Conservation (phyloP, 352 stramenopile genomes). For the Thraustotheca clavata region DNA sequence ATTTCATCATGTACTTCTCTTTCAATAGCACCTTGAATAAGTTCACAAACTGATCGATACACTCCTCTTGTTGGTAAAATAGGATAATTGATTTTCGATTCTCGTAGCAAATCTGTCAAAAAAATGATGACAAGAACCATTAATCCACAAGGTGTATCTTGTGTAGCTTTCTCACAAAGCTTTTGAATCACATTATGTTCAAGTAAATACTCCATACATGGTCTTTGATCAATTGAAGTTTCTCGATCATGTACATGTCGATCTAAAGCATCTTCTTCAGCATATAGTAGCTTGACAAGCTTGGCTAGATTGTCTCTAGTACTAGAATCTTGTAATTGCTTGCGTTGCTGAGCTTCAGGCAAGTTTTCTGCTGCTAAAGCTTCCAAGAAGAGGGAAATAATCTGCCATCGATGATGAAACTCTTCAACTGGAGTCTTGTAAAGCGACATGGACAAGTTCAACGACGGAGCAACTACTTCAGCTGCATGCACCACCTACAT, state of each 20-base stretch:
- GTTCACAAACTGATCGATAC: constrained; percentile 65
- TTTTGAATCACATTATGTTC: constrained; percentile 77
- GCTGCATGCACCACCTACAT: constrained; percentile 52
- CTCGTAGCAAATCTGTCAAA: constrained; percentile 62
- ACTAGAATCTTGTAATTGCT: constrained; percentile 65
- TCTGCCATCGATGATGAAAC: constrained; percentile 80
- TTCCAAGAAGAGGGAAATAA: constrained; percentile 66
- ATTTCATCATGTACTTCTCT: constrained; percentile 74
- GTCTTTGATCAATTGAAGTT: constrained; percentile 20
- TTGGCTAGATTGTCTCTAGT: constrained; percentile 77
- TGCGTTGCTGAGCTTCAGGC: constrained; percentile 59
- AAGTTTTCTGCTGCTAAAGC: constrained; percentile 55
- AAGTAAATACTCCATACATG: constrained; percentile 66
- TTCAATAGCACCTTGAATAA: constrained; percentile 70
- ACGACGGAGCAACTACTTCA: constrained; percentile 62
- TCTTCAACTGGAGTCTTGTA: constrained; percentile 78
- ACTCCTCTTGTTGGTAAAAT: constrained; percentile 73
- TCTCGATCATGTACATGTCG: constrained; percentile 47
- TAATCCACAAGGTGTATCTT: constrained; percentile 67
- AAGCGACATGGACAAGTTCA: constrained; percentile 25
- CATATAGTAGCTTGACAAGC: constrained; percentile 80
- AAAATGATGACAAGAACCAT: constrained; percentile 83
- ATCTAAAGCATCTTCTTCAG: constrained; percentile 71
- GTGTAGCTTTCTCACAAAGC: constrained; percentile 58
- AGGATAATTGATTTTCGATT: constrained; percentile 60